Percentiles rank a stretch among this genome's conserved stretches.
Evolutionary conservation across 2,329 filamentous ascomycete species (phyloP).

Genomic region (Fusarium metavorans): DNA sequence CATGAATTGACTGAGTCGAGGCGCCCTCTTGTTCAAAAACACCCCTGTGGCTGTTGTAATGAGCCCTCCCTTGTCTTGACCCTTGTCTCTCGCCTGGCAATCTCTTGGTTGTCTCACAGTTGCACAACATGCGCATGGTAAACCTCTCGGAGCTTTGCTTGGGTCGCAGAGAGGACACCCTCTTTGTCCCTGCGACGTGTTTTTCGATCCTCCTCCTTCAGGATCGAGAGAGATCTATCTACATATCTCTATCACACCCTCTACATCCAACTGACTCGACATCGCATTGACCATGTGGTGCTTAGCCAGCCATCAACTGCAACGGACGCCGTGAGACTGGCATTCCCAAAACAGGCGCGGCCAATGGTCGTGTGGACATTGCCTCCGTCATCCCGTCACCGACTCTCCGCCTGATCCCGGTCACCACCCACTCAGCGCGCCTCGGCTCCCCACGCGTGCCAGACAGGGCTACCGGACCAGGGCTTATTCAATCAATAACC

Average conservation of each 20-base stretch:
- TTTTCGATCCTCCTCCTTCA: neutral
- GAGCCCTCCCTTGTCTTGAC: neutral
- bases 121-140: neutral
- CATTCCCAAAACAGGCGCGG: constrained; percentile 1
- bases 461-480: constrained; percentile 20
- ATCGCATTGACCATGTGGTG: constrained; percentile 2
- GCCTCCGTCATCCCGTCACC: constrained; percentile 35
- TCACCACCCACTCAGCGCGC: constrained; percentile 28
- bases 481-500: neutral
- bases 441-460: constrained; percentile 31
- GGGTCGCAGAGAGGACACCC: neutral
- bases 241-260: neutral
- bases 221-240: neutral
- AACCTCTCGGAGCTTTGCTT: neutral
- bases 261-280: constrained; percentile 6
- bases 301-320: neutral
- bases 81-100: neutral
- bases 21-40: neutral
- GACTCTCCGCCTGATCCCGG: constrained; percentile 30
- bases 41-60: neutral
- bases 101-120: neutral
- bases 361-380: neutral
- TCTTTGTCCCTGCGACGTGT: neutral
- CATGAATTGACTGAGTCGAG: neutral
- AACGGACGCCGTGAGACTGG: neutral